phyloP scores from a whole-genome alignment of 352 stramenopile genomes.

The Lagenidium sp. region DNA sequence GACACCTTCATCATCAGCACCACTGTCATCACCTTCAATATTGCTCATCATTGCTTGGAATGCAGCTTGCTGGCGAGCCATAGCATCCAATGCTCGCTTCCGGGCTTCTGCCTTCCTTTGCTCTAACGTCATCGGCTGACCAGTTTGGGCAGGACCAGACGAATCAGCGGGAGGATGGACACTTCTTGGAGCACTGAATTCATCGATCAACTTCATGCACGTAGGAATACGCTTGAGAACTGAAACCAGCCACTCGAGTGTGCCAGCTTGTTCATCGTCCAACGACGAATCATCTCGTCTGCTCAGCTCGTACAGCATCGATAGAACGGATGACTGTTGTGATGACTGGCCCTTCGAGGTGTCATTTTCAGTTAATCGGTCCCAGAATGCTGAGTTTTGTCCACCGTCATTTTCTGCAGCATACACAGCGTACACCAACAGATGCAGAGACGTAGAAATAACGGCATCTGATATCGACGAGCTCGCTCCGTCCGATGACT shows the following conservation, averaged over 20 bases:
- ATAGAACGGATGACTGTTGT: conserved; percentile 33
- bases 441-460: conserved; percentile 72
- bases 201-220: conserved; percentile 26
- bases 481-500: conserved; percentile 1
- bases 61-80: conserved; percentile 74
- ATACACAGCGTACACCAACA: conserved; percentile 74
- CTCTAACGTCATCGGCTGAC: conserved; percentile 38
- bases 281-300: conserved; percentile 32
- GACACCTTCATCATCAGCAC: conserved; percentile 17
- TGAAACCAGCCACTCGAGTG: conserved; percentile 67
- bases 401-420: conserved; percentile 20
- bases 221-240: conserved; percentile 19
- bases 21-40: conserved; percentile 12
- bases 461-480: conserved; percentile 69
- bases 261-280: conserved; percentile 67
- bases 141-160: too few species aligned
- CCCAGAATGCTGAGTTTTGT: too few species aligned
- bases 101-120: conserved; percentile 72
- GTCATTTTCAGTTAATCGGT: too few species aligned
- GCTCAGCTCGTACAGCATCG: conserved; percentile 43
- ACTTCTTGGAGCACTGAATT: too few species aligned
- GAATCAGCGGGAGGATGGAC: background rate
- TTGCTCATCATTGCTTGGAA: conserved; percentile 77
- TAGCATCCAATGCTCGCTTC: conserved; percentile 65
- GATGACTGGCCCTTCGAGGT: too few species aligned